Percentiles rank a stretch among this genome's conserved stretches.
These are phyloP conservation scores for Laetiporus sulphureus DNA, from an alignment of 1,284 basidiomycete species.

Conservation along the genomic window DNA sequence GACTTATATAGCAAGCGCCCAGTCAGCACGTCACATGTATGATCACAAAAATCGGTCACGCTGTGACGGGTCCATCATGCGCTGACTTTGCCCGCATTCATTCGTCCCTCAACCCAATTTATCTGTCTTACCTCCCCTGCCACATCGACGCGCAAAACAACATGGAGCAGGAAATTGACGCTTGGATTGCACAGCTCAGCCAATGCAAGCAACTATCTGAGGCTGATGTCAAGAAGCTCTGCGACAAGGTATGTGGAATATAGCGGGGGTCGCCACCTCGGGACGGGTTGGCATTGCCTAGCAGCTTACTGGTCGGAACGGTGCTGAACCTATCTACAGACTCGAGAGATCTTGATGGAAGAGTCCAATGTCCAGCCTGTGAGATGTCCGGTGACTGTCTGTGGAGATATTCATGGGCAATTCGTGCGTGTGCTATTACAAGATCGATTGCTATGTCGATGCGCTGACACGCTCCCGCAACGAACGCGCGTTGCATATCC, in stretches of 20 bases:
- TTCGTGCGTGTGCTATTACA: conserved; percentile 69
- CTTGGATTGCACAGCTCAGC: conserved; percentile 95
- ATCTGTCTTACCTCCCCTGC: conserved; percentile 11
- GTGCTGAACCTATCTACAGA: conserved; percentile 42
- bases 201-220: conserved; percentile 98
- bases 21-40: too few relatives aligned
- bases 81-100: conserved; percentile 18
- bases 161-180: conserved; percentile 84
- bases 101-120: conserved; percentile 15
- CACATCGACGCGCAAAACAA: conserved; percentile 17
- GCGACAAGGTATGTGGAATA: conserved; percentile 91
- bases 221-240: conserved; percentile 94
- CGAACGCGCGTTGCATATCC: conserved; percentile 2
- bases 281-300: background rate
- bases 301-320: conserved; percentile 11
- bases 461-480: too few relatives aligned
- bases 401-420: conserved; percentile 98
- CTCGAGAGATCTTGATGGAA: conserved; percentile 95
- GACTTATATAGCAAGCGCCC: background rate
- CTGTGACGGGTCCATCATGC: conserved; percentile 1
- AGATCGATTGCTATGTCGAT: conserved; percentile 8
- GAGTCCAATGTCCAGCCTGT: conserved; percentile 98
- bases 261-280: too few relatives aligned
- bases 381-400: conserved; percentile 94
- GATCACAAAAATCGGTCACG: too few relatives aligned